Base-by-base conservation (phyloP, 179 eudicot genomes). In the Corrigiola litoralis region DNA sequence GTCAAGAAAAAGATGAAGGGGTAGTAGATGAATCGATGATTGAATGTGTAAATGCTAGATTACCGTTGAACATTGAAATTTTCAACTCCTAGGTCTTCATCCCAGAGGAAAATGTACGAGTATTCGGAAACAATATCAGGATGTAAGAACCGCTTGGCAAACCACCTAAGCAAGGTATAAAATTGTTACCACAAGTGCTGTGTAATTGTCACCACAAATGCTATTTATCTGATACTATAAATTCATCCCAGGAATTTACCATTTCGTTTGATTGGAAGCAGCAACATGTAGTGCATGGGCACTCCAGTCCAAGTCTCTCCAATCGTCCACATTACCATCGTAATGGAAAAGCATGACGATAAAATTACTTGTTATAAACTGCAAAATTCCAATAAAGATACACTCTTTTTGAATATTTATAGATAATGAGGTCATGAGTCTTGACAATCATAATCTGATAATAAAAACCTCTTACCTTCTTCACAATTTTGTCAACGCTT, bases 71-170 rank as follows among this genome's bases (percentile, higher is more conserved):
- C 82, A 67, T 75, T 69, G 57, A 87, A 87, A 70, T 82, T 63
- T 53, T 80, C 82, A 55, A 87, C 88, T 58, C 85, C 92, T 47
- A 87, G 87, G 72, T 80, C 92, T 78, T 87, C 88, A 63, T 87
- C 92, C 92, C 92, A 87, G n/a, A 87, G 87, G 67, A 87, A 87
- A 55, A 87, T 80, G 68, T 82, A 87, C 4, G 80, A 70, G 56
- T 87, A 87, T 67, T 78, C 80, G 41, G 88, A 70, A 27, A 86
- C 82, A 42, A 86, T 70, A 78, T 84, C 87, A 31, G 92, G 92
- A 79, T 86, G 92, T 50, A 86, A 75, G 79, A 84, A 86, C 63
- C 92, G 83, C 71, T 87, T 87, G 36, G 92, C 92, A 69, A 87
- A 87, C 92, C 92, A 87, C 92, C 92, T 86, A 71, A 68, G 33